Conservation (phyloP, 768 basidiomycete genomes). For the Brasilioporus rufonigricans region DNA sequence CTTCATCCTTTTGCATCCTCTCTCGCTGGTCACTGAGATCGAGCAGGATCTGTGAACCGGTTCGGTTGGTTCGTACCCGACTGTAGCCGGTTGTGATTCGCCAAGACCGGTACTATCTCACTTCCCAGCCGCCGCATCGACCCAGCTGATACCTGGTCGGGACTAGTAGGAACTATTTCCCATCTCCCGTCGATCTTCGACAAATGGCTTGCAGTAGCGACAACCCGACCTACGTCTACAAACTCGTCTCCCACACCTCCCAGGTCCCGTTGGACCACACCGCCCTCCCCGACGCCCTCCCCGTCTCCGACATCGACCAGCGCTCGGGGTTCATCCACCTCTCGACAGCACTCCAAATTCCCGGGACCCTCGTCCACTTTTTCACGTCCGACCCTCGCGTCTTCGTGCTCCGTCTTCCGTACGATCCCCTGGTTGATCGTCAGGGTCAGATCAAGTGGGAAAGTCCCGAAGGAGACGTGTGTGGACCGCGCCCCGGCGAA, state of each 20-base stretch:
- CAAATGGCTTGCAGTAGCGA: constrained; percentile 2
- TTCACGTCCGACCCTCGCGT: constrained; percentile 40
- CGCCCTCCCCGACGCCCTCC: constrained; percentile 44
- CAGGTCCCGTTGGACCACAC: constrained; percentile 32
- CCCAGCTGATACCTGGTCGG: too few species aligned
- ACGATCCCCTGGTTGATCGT: constrained; percentile 34
- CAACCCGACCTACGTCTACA: constrained; percentile 57
- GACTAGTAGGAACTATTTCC: too few species aligned
- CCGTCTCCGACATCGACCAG: constrained; percentile 49
- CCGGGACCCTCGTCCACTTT: constrained; percentile 45
- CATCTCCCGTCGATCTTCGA: too few species aligned
- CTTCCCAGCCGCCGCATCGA: too few species aligned
- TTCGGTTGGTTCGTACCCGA: too few species aligned
- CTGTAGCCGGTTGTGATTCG: too few species aligned
- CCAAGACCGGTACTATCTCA: too few species aligned
- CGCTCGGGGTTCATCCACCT: constrained; percentile 53
- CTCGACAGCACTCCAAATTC: constrained; percentile 50
- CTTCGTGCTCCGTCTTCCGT: constrained; percentile 44
- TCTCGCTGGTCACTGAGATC: too few species aligned
- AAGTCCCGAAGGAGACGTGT: constrained; percentile 37
- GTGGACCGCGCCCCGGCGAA: constrained; percentile 43
- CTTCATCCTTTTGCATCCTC: too few species aligned
- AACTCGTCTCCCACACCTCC: constrained; percentile 46
- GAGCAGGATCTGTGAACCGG: too few species aligned
- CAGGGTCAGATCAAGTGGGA: constrained; percentile 46